Evolutionary conservation across 257 asterid species (phyloP).

Genomic region (Voacanga thouarsii): DNA sequence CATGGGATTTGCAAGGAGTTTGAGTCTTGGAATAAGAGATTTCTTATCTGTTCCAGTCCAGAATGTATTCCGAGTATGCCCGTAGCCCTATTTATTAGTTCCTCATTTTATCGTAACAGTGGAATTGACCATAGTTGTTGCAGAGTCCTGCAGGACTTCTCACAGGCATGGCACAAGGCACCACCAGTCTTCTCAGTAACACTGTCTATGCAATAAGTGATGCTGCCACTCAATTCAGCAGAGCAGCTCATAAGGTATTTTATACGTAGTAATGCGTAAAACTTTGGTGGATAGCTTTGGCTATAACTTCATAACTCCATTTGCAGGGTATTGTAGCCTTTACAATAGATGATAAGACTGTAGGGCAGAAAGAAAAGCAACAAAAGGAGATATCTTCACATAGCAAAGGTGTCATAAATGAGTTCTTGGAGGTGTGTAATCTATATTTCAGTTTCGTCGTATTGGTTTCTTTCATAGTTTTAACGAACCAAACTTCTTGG

Average conservation of each 20-base stretch:
- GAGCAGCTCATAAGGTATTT: conserved; percentile 90
- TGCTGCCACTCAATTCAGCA: conserved; percentile 96
- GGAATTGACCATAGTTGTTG: conserved; percentile 28
- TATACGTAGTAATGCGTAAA: conserved; percentile 19
- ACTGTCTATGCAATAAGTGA: conserved; percentile 94
- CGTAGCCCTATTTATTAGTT: conserved; percentile 4
- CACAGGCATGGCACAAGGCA: conserved; percentile 95
- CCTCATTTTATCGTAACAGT: conserved; percentile 1
- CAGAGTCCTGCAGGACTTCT: conserved; percentile 95
- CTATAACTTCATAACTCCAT: conserved; percentile 19
- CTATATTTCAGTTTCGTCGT: conserved; percentile 1
- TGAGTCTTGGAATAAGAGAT: conserved; percentile 90
- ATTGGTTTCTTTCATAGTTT: neutral
- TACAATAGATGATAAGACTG: conserved; percentile 76
- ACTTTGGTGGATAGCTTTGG: conserved; percentile 15
- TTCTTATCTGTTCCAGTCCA: conserved; percentile 86
- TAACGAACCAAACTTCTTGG: neutral
- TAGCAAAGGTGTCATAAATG: conserved; percentile 91
- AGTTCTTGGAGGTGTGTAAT: conserved; percentile 72
- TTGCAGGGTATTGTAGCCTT: conserved; percentile 95
- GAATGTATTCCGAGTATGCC: conserved; percentile 72
- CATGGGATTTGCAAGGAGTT: conserved; percentile 88
- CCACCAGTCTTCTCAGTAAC: conserved; percentile 90
- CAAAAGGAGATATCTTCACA: conserved; percentile 72
- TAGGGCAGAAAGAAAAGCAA: conserved; percentile 58